Base-by-base conservation (phyloP, 345 rosid species). In the Clausena lansium region DNA sequence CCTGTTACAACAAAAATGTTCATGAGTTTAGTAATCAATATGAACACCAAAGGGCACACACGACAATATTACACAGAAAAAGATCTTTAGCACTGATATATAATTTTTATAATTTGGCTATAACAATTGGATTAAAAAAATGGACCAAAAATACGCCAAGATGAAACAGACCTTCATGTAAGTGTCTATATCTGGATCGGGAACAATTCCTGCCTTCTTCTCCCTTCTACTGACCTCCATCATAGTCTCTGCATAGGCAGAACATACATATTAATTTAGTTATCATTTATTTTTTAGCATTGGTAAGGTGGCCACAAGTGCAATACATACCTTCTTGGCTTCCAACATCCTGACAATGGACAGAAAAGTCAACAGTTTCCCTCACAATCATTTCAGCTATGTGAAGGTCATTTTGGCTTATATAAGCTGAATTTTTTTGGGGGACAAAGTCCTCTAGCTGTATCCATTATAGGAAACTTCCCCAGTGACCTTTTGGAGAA, bases 371-470 rank as follows among this genome's bases (percentile, higher is more conserved):
- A 32, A 88, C 63, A 20, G 94, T 87, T 79, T 90, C 94, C 78
- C 91, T 88, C 15, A 90, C 92, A 19, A 91, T 87, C 88, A 90
- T 86, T 78, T 87, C 88, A 11, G 87, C 80, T 24, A 87, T 87
- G 80, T 87, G 91, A 70, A 82, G 78, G 35, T 90, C 92, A 72
- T 88, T 65, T 80, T 87, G 89, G 76, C 92, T 87, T 67, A 87
- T 80, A 17, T 88, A 90, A 1, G 94, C 85, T 9, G 92, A 87
- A 9, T 88, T 87, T 83, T 85, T 90, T 80, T 85, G 87, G 54
- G 91, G 91, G 47, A 85, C 85, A 83, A 90, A 85, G 74, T 85
- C 89, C 15, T 90, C 81, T 22, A 87, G 77, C 45, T 84, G 70
- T 80, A 78, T 52, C 93, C 80, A 24, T 80, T 83, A 61, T 83